A percentile compares a stretch with the other conserved stretches of the same genome.
Conservation (phyloP, 179 eudicot genomes). For the Amaranthus tricolor region DNA sequence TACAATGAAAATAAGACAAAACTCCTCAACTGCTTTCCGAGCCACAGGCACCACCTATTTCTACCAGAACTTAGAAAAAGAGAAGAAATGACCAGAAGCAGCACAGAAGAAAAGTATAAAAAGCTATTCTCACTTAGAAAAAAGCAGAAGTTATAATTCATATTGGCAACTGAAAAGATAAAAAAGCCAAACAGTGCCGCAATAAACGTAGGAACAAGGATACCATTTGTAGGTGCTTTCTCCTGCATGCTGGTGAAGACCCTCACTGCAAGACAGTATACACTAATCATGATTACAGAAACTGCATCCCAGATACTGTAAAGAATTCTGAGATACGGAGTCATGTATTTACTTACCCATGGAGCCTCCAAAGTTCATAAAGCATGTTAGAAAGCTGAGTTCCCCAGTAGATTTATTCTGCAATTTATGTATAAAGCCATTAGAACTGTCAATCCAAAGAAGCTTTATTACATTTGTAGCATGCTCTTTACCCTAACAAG, state of each 20-base stretch:
- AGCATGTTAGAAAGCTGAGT: constrained; percentile 84
- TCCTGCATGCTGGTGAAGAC: constrained; percentile 96
- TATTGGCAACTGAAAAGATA: not conserved
- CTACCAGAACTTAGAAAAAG: not conserved
- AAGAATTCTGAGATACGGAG: constrained; percentile 15
- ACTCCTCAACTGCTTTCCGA: not conserved
- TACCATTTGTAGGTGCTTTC: constrained; percentile 92
- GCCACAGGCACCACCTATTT: not conserved
- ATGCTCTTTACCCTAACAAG: no score
- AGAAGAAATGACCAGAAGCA: no score
- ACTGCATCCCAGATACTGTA: constrained; percentile 4
- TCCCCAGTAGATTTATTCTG: constrained; percentile 95
- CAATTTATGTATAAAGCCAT: constrained; percentile 18
- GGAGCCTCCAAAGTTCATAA: constrained; percentile 89
- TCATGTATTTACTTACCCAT: constrained; percentile 61
- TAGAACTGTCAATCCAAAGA: not conserved
- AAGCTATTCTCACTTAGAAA: not conserved
- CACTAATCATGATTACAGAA: not conserved
- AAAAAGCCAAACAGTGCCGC: not conserved
- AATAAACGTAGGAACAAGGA: constrained; percentile 28
- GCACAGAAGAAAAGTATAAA: no score
- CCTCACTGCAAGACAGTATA: constrained; percentile 59
- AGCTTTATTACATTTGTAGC: not conserved
- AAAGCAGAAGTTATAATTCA: not conserved
- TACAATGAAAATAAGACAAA: not conserved